A percentile compares a stretch with the other conserved stretches of the same genome.
phyloP scores from a whole-genome alignment of 2,329 filamentous ascomycete species.

The Neurospora sp. region DNA sequence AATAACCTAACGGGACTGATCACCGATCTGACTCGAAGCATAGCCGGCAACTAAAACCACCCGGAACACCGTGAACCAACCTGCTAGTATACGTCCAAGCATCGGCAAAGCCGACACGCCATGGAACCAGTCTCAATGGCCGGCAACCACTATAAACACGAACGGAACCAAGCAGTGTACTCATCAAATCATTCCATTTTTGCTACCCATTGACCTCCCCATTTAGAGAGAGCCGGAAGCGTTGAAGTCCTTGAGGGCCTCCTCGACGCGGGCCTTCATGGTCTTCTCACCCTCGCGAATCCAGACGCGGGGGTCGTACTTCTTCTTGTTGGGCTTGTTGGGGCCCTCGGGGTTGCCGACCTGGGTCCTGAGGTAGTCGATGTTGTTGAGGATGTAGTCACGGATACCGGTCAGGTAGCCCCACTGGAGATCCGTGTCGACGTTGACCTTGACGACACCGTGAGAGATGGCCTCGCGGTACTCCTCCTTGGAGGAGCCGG shows the following conservation, averaged over 20 bases:
- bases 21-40: not conserved
- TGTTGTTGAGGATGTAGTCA: slow-evolving; percentile 89
- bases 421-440: slow-evolving; percentile 96
- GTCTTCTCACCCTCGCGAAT: slow-evolving; percentile 81
- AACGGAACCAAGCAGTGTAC: not conserved
- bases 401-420: slow-evolving; percentile 89
- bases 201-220: not conserved
- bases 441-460: slow-evolving; percentile 98
- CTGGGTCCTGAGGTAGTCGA: slow-evolving; percentile 79
- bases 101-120: not conserved
- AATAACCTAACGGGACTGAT: not conserved
- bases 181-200: not conserved
- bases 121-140: not conserved
- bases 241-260: slow-evolving; percentile 89
- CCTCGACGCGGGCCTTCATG: slow-evolving; percentile 72
- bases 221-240: slow-evolving; percentile 65
- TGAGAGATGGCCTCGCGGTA: slow-evolving; percentile 81
- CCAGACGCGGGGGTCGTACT: slow-evolving; percentile 54
- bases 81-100: not conserved
- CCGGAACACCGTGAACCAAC: not conserved
- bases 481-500: slow-evolving; percentile 82
- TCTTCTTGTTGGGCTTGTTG: slow-evolving; percentile 99
- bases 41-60: not conserved
- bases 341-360: slow-evolving; percentile 89
- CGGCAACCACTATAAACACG: not conserved